phyloP scores from a whole-genome alignment of 2,329 filamentous ascomycete species.

The Penicillium sp. region DNA sequence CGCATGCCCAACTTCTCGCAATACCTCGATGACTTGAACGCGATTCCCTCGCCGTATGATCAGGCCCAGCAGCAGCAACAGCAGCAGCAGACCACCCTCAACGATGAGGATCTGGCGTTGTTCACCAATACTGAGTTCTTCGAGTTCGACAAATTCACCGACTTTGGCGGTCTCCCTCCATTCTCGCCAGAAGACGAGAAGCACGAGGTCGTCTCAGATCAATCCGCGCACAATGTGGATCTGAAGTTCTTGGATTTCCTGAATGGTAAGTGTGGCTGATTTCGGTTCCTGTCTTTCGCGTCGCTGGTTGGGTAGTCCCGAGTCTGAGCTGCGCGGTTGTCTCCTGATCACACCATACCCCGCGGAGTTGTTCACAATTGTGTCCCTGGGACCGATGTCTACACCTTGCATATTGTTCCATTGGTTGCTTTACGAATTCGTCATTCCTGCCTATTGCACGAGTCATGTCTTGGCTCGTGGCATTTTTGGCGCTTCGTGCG shows the following conservation, averaged over 20 bases:
- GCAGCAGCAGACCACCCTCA: slow-evolving; percentile 59
- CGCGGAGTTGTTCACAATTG: neutral
- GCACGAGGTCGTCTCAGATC: slow-evolving; percentile 23
- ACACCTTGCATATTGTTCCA: slow-evolving; percentile 3
- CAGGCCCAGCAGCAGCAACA: slow-evolving; percentile 57
- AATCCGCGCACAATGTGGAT: slow-evolving; percentile 29
- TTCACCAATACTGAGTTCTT: slow-evolving; percentile 84
- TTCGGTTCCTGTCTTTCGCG: slow-evolving; percentile 9
- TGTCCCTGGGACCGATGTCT: slow-evolving; percentile 9
- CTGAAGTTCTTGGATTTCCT: slow-evolving; percentile 46
- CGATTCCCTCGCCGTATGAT: slow-evolving; percentile 63
- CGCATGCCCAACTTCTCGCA: slow-evolving; percentile 84
- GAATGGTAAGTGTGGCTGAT: slow-evolving; percentile 38
- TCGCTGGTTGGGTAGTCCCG: slow-evolving; percentile 16
- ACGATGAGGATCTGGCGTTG: slow-evolving; percentile 70
- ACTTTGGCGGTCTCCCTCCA: slow-evolving; percentile 32
- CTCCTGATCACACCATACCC: slow-evolving; percentile 15
- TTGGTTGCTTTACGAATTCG: slow-evolving; percentile 10
- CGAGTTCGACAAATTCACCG: slow-evolving; percentile 63
- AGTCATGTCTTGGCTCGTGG: slow-evolving; percentile 12
- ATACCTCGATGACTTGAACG: slow-evolving; percentile 84
- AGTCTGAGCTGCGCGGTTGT: slow-evolving; percentile 9
- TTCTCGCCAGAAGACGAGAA: slow-evolving; percentile 36
- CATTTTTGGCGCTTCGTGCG: slow-evolving; percentile 16
- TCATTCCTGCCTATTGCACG: slow-evolving; percentile 2